Conservation (phyloP, 148 eudicot genomes). For the Vaccinium corymbosum region DNA sequence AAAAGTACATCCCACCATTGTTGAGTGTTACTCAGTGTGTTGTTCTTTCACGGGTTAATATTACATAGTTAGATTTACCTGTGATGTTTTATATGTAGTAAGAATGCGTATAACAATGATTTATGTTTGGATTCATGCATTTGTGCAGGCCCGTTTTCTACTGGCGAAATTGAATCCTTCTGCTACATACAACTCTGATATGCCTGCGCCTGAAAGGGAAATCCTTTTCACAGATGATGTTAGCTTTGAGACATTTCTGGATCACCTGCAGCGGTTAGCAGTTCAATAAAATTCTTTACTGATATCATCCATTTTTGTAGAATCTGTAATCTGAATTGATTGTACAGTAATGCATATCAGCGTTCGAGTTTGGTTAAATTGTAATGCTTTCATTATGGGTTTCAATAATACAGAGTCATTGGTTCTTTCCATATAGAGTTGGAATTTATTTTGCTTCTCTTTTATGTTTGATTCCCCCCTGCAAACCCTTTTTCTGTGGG, state of each 20-base stretch:
- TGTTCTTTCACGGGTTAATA: neutral
- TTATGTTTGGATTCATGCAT: neutral
- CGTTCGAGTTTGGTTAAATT: slow-evolving; percentile 1
- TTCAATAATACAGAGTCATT: slow-evolving; percentile 7
- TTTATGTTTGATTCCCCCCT: neutral
- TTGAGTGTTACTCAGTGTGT: neutral
- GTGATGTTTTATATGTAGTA: neutral
- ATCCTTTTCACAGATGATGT: slow-evolving; percentile 92
- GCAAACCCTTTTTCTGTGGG: neutral
- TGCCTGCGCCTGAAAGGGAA: slow-evolving; percentile 78
- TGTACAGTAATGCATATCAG: slow-evolving; percentile 45
- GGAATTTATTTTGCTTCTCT: neutral
- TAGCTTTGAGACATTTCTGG: slow-evolving; percentile 83
- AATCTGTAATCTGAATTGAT: slow-evolving; percentile 17
- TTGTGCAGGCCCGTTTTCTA: slow-evolving; percentile 85
- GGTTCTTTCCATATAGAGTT: neutral
- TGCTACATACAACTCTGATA: slow-evolving; percentile 74
- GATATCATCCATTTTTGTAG: slow-evolving; percentile 63
- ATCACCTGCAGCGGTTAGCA: slow-evolving; percentile 88
- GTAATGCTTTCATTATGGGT: slow-evolving; percentile 9
- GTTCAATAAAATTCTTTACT: slow-evolving; percentile 59
- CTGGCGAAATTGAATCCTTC: slow-evolving; percentile 97
- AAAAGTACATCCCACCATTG: neutral
- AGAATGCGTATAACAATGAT: neutral
- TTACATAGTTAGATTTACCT: neutral